Base-by-base conservation (phyloP, 345 rosid genomes). In the Psidium guajava region DNA sequence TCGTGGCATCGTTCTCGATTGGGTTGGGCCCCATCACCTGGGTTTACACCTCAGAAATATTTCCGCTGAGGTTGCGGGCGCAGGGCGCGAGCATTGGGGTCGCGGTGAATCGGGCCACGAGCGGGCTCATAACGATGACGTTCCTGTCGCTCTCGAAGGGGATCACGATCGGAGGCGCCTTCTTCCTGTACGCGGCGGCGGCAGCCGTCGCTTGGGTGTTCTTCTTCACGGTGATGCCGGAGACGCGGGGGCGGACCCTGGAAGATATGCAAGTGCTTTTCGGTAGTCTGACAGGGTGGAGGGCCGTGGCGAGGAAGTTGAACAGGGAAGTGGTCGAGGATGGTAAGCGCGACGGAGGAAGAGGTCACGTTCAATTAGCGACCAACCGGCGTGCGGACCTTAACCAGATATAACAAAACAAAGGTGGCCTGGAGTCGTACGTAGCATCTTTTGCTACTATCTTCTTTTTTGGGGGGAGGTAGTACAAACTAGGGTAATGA, bases 11-110 rank as follows among this genome's bases (percentile, higher is more conserved):
- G 51, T 97, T 97, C 85, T 96, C 98, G 2, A 94, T 96, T 2
- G 98, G 99, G 50, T 84, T 96, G 85, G 99, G 99, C 21, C 99
- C 98, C 4, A 91, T 96, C 36, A 85, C 98, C 10, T 93, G 98
- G 96, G 98, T 97, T 2, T 97, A 95, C 73, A 91, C 91, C 85
- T 89, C 98, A 3, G 99, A 97, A 92, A 96, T 97, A 14, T 94
- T 96, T 54, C 98, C 99, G 20, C 86, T 97, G 87, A 82, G 92
- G 88, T 87, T 97, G 52, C 93, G 99, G 13, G 98, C 98, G 0
- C 98, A 97, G 18, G 98, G 98, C 0, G 82, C 93, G 84, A 88
- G 98, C 86, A 87, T 95, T 40, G 98, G 83, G 3, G 99, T 95
- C 55, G 91, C 92, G 2, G 92, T 93, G 83, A 97, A 96, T 28